These are phyloP conservation scores for Dryas octopetala DNA, from an alignment of 306 rosid species.

Conservation along the genomic window DNA sequence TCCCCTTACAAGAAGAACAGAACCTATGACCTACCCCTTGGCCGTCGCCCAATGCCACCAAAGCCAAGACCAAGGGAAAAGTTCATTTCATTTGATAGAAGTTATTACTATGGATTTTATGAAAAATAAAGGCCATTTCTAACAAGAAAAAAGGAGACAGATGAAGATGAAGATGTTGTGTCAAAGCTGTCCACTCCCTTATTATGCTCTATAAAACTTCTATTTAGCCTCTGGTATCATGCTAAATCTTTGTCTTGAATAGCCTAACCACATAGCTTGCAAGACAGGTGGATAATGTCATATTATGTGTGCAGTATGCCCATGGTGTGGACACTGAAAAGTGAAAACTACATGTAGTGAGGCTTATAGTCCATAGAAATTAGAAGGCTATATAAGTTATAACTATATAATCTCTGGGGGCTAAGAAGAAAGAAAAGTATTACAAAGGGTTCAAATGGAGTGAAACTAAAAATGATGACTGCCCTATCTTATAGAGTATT, in stretches of 20 bases:
- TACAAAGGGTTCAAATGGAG: not conserved
- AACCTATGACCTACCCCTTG: not conserved
- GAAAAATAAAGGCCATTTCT: not conserved
- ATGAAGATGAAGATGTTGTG: too few relatives aligned
- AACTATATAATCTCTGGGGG: not conserved
- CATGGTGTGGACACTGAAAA: not conserved
- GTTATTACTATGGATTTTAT: not conserved
- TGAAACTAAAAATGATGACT: not conserved
- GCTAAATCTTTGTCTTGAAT: not conserved
- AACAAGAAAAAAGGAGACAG: not conserved
- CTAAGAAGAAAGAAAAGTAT: too few relatives aligned
- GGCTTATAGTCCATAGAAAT: not conserved
- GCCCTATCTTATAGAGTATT: not conserved
- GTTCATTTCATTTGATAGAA: not conserved
- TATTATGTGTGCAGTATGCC: not conserved
- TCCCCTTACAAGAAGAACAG: not conserved
- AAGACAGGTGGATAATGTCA: not conserved
- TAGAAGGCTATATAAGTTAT: not conserved
- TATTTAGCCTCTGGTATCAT: not conserved
- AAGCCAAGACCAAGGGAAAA: not conserved
- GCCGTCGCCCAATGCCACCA: not conserved
- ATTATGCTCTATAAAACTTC: not conserved
- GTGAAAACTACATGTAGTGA: not conserved
- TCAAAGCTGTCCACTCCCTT: not conserved
- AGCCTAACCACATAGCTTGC: not conserved